Conservation (phyloP, 108 stramenopile genomes). For the Skeletonema costatum region DNA sequence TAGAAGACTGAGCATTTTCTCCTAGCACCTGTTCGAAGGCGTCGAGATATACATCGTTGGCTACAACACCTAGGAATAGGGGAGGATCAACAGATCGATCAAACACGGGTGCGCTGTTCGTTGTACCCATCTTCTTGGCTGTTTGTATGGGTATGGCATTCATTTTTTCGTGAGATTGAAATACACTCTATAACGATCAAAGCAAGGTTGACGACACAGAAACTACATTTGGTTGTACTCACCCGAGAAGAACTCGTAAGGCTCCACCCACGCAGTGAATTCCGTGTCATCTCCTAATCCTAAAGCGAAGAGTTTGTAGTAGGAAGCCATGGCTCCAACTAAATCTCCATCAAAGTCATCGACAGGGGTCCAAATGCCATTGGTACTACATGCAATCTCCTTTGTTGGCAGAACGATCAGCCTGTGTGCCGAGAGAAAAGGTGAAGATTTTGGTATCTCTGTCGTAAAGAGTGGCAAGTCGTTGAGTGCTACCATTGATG, state of each 20-base stretch:
- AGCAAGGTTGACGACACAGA: no score
- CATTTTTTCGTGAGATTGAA: background rate
- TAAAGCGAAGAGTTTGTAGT: slow-evolving; percentile 60
- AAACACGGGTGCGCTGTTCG: slow-evolving; percentile 65
- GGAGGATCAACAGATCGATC: slow-evolving; percentile 37
- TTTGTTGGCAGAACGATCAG: slow-evolving; percentile 39
- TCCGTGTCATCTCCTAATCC: slow-evolving; percentile 54
- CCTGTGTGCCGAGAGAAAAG: slow-evolving; percentile 42
- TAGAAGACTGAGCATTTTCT: slow-evolving; percentile 19
- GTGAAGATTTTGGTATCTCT: slow-evolving; percentile 46
- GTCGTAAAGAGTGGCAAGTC: slow-evolving; percentile 8
- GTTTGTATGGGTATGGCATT: background rate
- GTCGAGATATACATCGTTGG: slow-evolving; percentile 23
- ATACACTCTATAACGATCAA: background rate
- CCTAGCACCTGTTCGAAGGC: slow-evolving; percentile 28
- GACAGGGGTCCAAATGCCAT: slow-evolving; percentile 54
- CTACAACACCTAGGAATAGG: slow-evolving; percentile 41
- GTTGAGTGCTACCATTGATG: slow-evolving; percentile 14
- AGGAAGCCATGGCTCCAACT: slow-evolving; percentile 47
- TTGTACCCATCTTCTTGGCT: slow-evolving; percentile 40
- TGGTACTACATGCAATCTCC: slow-evolving; percentile 47
- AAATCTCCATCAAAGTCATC: slow-evolving; percentile 28
- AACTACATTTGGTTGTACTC: no score
- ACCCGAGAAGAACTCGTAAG: slow-evolving; percentile 39
- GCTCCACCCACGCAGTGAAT: slow-evolving; percentile 67